These are phyloP conservation scores for Evansstolkia leycettana DNA, from an alignment of 495 filamentous ascomycete genomes.

Conservation along the genomic window DNA sequence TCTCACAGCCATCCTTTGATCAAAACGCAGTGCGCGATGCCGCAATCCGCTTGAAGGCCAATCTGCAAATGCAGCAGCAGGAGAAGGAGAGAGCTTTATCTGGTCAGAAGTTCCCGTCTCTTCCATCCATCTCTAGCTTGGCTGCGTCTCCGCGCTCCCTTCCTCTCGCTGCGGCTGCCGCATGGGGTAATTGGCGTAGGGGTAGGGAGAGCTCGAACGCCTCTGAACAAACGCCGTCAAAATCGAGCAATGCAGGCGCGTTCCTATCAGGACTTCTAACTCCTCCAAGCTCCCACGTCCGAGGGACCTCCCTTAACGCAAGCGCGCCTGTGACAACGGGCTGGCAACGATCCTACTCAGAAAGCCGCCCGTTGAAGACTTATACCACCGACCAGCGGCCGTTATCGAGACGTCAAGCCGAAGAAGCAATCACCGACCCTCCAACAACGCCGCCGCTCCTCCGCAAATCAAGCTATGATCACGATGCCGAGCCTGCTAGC, in stretches of 20 bases:
- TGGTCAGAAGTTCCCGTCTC: slow-evolving; percentile 34
- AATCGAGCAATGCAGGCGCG: slow-evolving; percentile 34
- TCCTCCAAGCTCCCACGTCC: slow-evolving; percentile 58
- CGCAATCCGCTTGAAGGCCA: slow-evolving; percentile 83
- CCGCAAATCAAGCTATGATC: slow-evolving; percentile 55
- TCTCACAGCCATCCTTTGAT: slow-evolving; percentile 64
- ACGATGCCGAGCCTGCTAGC: slow-evolving; percentile 46
- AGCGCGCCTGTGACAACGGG: slow-evolving; percentile 35
- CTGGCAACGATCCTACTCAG: slow-evolving; percentile 23
- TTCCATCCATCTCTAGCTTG: slow-evolving; percentile 47
- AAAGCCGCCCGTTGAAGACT: slow-evolving; percentile 25
- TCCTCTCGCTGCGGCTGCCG: slow-evolving; percentile 68
- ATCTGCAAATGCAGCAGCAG: slow-evolving; percentile 94
- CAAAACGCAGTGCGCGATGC: slow-evolving; percentile 69
- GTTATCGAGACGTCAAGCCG: slow-evolving; percentile 17
- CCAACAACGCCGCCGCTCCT: slow-evolving; percentile 61
- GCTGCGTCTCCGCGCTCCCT: slow-evolving; percentile 69
- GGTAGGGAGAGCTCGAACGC: slow-evolving; percentile 35
- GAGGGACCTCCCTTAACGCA: slow-evolving; percentile 35
- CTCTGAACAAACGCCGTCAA: slow-evolving; percentile 52
- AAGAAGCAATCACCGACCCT: slow-evolving; percentile 26
- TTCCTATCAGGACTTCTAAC: slow-evolving; percentile 73
- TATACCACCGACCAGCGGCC: slow-evolving; percentile 20
- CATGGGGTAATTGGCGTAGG: slow-evolving; percentile 78
- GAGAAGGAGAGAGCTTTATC: slow-evolving; percentile 63